phyloP scores from a whole-genome alignment of 148 eudicot genomes.

The Rhododendron vialii region DNA sequence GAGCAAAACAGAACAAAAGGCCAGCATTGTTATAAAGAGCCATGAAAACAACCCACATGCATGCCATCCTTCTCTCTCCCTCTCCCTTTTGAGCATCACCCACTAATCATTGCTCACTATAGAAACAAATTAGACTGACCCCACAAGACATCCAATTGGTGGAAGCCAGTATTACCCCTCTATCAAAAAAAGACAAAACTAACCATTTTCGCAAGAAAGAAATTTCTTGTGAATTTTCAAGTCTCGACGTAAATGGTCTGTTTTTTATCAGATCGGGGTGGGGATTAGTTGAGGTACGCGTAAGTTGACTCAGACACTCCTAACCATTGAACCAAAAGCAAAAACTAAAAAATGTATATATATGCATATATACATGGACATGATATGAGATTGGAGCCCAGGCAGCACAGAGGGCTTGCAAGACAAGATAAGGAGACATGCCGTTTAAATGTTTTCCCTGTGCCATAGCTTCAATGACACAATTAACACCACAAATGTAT shows the following conservation, averaged over 20 bases:
- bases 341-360: too few species aligned
- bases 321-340: neutral
- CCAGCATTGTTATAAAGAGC: slow-evolving; percentile 21
- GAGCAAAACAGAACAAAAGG: slow-evolving; percentile 16
- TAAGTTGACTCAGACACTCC: neutral
- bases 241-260: too few species aligned
- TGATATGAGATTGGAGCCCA: neutral
- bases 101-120: slow-evolving; percentile 18
- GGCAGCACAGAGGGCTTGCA: neutral
- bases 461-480: neutral
- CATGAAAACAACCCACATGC: slow-evolving; percentile 28
- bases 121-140: slow-evolving; percentile 15
- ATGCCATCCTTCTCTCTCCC: neutral
- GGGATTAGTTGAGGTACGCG: neutral
- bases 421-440: neutral
- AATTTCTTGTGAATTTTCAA: neutral
- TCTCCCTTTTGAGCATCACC: slow-evolving; percentile 1
- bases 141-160: slow-evolving; percentile 1
- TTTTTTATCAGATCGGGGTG: neutral
- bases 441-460: neutral
- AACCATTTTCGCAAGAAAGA: neutral
- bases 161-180: neutral
- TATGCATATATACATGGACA: neutral
- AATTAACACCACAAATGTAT: neutral
- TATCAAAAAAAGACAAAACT: neutral